Evolutionary conservation across 768 basidiomycete species (phyloP), one percentile per base, ranked within the genome.

Genomic region (Neoboletus subvelutipes): DNA sequence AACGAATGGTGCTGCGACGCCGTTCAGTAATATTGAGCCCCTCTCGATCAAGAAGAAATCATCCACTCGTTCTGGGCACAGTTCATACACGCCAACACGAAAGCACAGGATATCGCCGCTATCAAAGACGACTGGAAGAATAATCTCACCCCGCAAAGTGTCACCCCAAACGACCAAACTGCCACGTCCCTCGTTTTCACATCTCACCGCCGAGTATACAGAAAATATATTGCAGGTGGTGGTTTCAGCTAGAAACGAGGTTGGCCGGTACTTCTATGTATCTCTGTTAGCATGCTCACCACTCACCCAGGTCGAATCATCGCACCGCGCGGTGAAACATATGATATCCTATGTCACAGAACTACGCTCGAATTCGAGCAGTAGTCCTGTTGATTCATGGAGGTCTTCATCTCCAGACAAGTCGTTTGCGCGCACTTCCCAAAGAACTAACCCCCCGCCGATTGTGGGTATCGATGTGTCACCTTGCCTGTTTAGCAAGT

Each of bases 11-110:
- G 54, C 66, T 26, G 61, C 77, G 55, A 72, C 74, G 26, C 71
- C 78, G 33, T 55, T 71, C 53, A 77, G 74, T 36, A 75, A 73
- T 26, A 79, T 92, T 22, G 90, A 90, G 65, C 91, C 91, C 8
- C 75, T 94, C 57, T 88, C 86, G 2, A 93, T 94, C 70, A 91
- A 87, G 78, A 92, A 94, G 77, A 92, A 90, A 70, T 77, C 81
- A 6, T 89, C 89, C 8, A 76, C 84, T 28, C 82, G 84, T 36
- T 75, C 72, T 45, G 70, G 74, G 24, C 73, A 77, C 7, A 73
- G 70, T 46, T 56, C 72, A 28, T 64, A 76, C 39, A 77, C 76
- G 39, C 76, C 71, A 56, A 65, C 60, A 13, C 67, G 66, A 56
- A 76, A 64, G 71, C 64, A 65, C 52, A 83, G 81, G 36, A 77